Evolutionary conservation across 2,329 filamentous ascomycete species (phyloP), one percentile per base, ranked within the genome.

Genomic region (Phyllosticta paracitricarpa): DNA sequence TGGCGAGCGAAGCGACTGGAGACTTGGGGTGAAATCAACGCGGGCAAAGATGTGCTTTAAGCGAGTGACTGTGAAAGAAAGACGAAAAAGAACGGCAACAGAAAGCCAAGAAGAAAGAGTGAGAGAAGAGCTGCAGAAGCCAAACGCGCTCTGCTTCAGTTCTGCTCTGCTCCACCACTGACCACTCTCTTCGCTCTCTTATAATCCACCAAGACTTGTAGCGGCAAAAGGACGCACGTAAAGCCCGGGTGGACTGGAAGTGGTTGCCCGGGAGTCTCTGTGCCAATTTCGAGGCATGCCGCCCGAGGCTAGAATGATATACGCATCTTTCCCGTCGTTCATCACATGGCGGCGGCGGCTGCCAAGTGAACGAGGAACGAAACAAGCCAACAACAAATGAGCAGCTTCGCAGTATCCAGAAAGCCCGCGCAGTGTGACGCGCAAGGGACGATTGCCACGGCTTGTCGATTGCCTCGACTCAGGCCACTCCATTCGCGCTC

Each of bases 221-320:
- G 58, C 48, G 52, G 19, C 33, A n/a, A 56, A n/a, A 17, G 9
- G 35, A 6, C 24, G 52, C 53, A 30, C 25, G 22, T 55, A 17
- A 30, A 40, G 10, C 9, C 33, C 33, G 14, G 53, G 48, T 28
- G 25, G 48, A 59, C 53, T 22, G 19, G 22, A 25, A 19, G 25
- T 17, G 52, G 17, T 35, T 56, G 12, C 53, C 9, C n/a, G 24
- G 2, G 33, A 54, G 35, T 51, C 26, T 56, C 53, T 51, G 35
- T 33, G 58, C 53, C 58, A 60, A 56, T 60, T 60, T 25, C 30
- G 33, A 56, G 54, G 58, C 35, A 51, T 48, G 35, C 25, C 33
- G 33, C 10, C 33, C 2, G 10, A 17, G 14, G 33, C 33, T 40
- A 40, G 33, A 40, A 40, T 40, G 33, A 40, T 40, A 40, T 40